phyloP scores from a whole-genome alignment of 2,329 filamentous ascomycete genomes.

The Stagonosporopsis chrysanthemi region DNA sequence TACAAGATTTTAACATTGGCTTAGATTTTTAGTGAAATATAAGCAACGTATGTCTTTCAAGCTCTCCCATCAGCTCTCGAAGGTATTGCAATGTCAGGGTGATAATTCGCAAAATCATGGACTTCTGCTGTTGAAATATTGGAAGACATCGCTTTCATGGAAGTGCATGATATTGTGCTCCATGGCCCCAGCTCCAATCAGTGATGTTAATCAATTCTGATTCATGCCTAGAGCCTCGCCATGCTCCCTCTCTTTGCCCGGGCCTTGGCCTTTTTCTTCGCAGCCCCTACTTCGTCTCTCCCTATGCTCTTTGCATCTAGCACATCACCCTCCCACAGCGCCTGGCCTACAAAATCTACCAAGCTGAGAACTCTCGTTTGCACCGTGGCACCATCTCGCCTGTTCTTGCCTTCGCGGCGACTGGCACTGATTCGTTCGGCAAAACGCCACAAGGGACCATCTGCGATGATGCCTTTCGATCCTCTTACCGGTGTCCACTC shows the following conservation, averaged over 20 bases:
- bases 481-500: slow-evolving; percentile 75
- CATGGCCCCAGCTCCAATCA: background rate
- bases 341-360: slow-evolving; percentile 74
- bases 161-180: background rate
- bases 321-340: slow-evolving; percentile 65
- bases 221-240: slow-evolving; percentile 30
- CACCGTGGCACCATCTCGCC: slow-evolving; percentile 90
- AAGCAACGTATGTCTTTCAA: background rate
- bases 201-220: background rate
- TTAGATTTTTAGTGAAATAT: too few species aligned
- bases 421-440: slow-evolving; percentile 85
- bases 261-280: slow-evolving; percentile 33
- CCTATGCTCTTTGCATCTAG: slow-evolving; percentile 16
- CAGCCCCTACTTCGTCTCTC: slow-evolving; percentile 20
- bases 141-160: background rate
- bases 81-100: background rate
- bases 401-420: slow-evolving; percentile 91
- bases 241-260: slow-evolving; percentile 46
- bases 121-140: background rate
- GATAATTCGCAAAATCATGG: background rate
- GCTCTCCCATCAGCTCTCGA: background rate
- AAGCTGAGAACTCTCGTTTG: slow-evolving; percentile 80
- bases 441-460: slow-evolving; percentile 88
- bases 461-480: slow-evolving; percentile 65
- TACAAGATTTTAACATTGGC: too few species aligned